These are phyloP conservation scores for Mediolabrus comicus DNA, from an alignment of 108 stramenopile genomes.

Conservation along the genomic window DNA sequence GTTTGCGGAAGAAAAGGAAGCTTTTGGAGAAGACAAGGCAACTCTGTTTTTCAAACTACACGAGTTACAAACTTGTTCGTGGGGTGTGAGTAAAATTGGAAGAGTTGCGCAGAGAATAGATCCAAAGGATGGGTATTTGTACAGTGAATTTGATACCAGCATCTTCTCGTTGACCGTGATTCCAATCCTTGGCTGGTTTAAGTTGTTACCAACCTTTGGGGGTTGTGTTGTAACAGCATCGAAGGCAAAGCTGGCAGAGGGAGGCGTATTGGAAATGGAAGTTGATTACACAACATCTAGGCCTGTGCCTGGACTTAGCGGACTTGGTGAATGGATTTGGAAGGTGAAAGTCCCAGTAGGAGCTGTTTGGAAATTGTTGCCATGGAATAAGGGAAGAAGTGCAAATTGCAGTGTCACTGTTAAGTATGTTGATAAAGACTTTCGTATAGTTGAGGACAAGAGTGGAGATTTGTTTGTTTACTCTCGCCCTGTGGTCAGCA, in stretches of 20 bases:
- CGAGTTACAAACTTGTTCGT: slow-evolving; percentile 91
- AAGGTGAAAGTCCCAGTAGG: slow-evolving; percentile 84
- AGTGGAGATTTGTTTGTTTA: slow-evolving; percentile 86
- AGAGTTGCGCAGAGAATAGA: slow-evolving; percentile 86
- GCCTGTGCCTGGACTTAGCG: slow-evolving; percentile 72
- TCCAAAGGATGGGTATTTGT: slow-evolving; percentile 54
- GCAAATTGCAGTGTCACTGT: slow-evolving; percentile 70
- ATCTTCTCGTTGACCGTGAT: slow-evolving; percentile 85
- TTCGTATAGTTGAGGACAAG: slow-evolving; percentile 80
- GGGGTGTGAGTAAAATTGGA: slow-evolving; percentile 88
- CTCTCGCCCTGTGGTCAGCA: slow-evolving; percentile 75
- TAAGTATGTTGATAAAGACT: slow-evolving; percentile 77
- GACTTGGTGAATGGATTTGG: slow-evolving; percentile 87
- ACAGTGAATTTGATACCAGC: slow-evolving; percentile 80
- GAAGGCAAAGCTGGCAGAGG: slow-evolving; percentile 53
- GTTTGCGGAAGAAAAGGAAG: slow-evolving; percentile 62
- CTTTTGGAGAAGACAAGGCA: slow-evolving; percentile 82
- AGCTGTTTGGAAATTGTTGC: slow-evolving; percentile 76
- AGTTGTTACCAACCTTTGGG: slow-evolving; percentile 91
- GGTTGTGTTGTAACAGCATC: slow-evolving; percentile 88
- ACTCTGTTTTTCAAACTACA: slow-evolving; percentile 91
- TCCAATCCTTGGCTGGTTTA: slow-evolving; percentile 92
- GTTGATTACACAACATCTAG: slow-evolving; percentile 85
- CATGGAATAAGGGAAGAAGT: slow-evolving; percentile 82
- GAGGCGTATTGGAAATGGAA: slow-evolving; percentile 66